phyloP scores from a whole-genome alignment of 2,329 filamentous ascomycete species.

The Hyphodiscus sp. region DNA sequence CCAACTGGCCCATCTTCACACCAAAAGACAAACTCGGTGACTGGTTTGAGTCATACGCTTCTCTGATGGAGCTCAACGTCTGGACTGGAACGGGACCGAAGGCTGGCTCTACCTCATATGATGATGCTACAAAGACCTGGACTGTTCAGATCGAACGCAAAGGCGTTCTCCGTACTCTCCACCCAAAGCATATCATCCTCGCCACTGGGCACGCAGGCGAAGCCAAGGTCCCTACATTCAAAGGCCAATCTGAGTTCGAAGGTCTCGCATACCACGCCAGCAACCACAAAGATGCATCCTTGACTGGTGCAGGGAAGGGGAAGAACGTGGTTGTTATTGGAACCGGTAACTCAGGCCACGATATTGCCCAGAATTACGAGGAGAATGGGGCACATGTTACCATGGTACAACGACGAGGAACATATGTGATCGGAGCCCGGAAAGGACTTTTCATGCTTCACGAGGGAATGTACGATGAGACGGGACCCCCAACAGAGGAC shows the following conservation, averaged over 20 bases:
- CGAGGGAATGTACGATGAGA: too few species aligned
- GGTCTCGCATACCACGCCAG: slow-evolving; percentile 56
- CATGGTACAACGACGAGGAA: slow-evolving; percentile 53
- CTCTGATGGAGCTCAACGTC: slow-evolving; percentile 57
- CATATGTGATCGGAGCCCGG: not conserved
- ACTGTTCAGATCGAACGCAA: too few species aligned
- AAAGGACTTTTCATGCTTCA: too few species aligned
- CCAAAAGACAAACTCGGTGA: slow-evolving; percentile 65
- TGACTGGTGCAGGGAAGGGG: slow-evolving; percentile 40
- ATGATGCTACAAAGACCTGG: slow-evolving; percentile 34
- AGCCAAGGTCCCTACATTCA: slow-evolving; percentile 34
- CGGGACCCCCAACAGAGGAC: too few species aligned
- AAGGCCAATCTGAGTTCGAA: slow-evolving; percentile 44
- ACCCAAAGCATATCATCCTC: slow-evolving; percentile 41
- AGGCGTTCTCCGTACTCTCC: slow-evolving; percentile 27
- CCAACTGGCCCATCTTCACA: slow-evolving; percentile 43
- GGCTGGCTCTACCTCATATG: not conserved
- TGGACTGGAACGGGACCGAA: slow-evolving; percentile 43
- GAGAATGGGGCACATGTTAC: slow-evolving; percentile 61
- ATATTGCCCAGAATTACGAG: slow-evolving; percentile 61
- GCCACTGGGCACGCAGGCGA: too few species aligned
- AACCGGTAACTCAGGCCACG: slow-evolving; percentile 60
- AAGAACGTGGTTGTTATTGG: slow-evolving; percentile 61
- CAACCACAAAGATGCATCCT: slow-evolving; percentile 2
- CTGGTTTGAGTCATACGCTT: slow-evolving; percentile 59